Evolutionary conservation across 176 grass and related monocot genomes (phyloP), one percentile per base, ranked within the genome.

Genomic region (Eremochloa ophiuroides): DNA sequence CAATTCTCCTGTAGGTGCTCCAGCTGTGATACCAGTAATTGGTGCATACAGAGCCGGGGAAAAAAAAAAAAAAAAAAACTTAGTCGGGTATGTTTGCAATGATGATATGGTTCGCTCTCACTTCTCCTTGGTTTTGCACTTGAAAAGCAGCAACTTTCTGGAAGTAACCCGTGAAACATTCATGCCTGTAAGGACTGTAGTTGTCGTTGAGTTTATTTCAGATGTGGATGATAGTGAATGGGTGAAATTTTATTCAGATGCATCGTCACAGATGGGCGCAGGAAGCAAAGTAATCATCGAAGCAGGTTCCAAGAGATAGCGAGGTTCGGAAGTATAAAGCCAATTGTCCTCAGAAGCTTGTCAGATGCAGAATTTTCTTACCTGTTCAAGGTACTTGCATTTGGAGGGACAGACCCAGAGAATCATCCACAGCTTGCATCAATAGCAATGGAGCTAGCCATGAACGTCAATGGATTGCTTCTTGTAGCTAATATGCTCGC

Each of bases 41-140:
- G 75, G 59, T 15, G 59, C 16, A 12, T 44, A 46, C 6, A 8
- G 25, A 43, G 17, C 64, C 18, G 76, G 61, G 27, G n/a, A n/a
- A n/a, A n/a, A n/a, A n/a, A n/a, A n/a, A n/a, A n/a, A n/a, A n/a
- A 78, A 78, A 61, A 78, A 78, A 64, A 78, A 16, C 14, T 17
- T 78, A 6, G 76, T 78, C 0, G 76, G n/a, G 17, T 62, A 66
- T 25, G 76, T 12, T 33, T 66, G 28, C 53, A 82, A 61, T 2
- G 29, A 68, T 11, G 1, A 76, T 12, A 76, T 7, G 5, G 59
- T 78, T 8, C 59, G 37, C 16, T 46, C 26, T 12, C 27, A 48
- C 28, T 78, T 47, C 28, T 79, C 76, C 29, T 65, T 18, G 1
- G 31, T 66, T 25, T 25, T 48, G 27, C 58, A 35, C 5, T 13